Base-by-base conservation (phyloP, 805 yeast species). In the Babjeviella inositovora region DNA sequence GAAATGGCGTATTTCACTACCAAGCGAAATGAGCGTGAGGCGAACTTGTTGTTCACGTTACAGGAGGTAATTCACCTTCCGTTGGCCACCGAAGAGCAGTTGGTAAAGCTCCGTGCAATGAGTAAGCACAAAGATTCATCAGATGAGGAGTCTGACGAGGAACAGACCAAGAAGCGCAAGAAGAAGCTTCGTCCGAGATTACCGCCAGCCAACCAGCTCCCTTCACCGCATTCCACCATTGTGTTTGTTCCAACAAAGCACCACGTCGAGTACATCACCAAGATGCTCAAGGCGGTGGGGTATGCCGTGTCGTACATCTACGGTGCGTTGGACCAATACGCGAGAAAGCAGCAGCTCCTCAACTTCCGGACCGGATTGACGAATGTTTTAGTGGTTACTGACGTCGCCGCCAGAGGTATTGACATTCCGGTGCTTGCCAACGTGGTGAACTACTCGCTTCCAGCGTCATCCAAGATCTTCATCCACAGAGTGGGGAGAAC, bases 401-500 rank as follows among this genome's bases (percentile, higher is more conserved):
- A 90, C 57, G 97, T 81, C 32, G 94, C 94, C 13, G 98, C 98
- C 2, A 74, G 98, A 58, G 98, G 98, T 71, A 84, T 90, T 31
- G 99, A 92, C 68, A 81, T 90, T 33, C 98, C 98, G 0, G 72
- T 90, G 27, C 63, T 90, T 41, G 94, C 97, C 5, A 85, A 92
- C 41, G 99, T 90, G 25, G 64, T 90, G 35, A 90, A 90, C 46
- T 90, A 67, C 47, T 70, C 94, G 2, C 58, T 90, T 29, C 97
- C 97, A 7, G 76, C 82, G 2, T 74, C 92, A 2, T 82, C 96
- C 4, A 90, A 92, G 48, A 77, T 87, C 28, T 90, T 90, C 48
- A 67, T 90, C 26, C 99, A 90, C 51, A 71, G 99, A 53, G 97
- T 90, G 22, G 99, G 99, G 47, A 74, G 99, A 63, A 90, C 99